These are phyloP conservation scores for Anthracocystis panici-leucophaei DNA, from an alignment of 1,284 basidiomycete species.

Conservation along the genomic window DNA sequence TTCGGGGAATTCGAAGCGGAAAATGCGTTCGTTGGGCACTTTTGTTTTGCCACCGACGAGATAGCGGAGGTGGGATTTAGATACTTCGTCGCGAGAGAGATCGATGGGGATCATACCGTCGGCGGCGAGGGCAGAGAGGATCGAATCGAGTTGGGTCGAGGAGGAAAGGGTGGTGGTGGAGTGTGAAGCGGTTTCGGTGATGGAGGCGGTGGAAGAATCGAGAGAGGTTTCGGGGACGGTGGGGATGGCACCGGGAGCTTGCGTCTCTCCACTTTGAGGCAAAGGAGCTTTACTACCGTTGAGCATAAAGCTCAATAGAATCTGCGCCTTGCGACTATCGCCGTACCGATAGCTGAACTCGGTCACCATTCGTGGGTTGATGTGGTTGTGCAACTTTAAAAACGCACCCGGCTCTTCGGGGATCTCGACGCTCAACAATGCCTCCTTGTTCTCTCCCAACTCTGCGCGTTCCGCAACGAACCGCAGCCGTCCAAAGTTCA, in stretches of 20 bases:
- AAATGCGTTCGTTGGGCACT: slow-evolving; percentile 87
- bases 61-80: slow-evolving; percentile 93
- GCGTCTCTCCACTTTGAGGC: slow-evolving; percentile 9
- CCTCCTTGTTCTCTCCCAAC: slow-evolving; percentile 93
- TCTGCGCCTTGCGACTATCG: slow-evolving; percentile 75
- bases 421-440: slow-evolving; percentile 89
- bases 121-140: slow-evolving; percentile 73
- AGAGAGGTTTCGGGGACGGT: slow-evolving; percentile 17
- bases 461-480: slow-evolving; percentile 98
- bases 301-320: slow-evolving; percentile 91
- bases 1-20: slow-evolving; percentile 98
- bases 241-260: slow-evolving; percentile 29
- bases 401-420: slow-evolving; percentile 94
- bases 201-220: slow-evolving; percentile 7
- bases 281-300: slow-evolving; percentile 58
- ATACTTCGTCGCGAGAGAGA: slow-evolving; percentile 93
- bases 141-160: slow-evolving; percentile 43
- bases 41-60: slow-evolving; percentile 79
- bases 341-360: slow-evolving; percentile 93
- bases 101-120: slow-evolving; percentile 85
- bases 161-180: neutral
- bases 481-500: slow-evolving; percentile 96
- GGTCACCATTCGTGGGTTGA: slow-evolving; percentile 92
- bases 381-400: slow-evolving; percentile 84
- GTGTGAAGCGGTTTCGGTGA: slow-evolving; percentile 1